Conservation (phyloP, 2,329 filamentous ascomycete species). For the Purpureocillium takamizusanense region DNA sequence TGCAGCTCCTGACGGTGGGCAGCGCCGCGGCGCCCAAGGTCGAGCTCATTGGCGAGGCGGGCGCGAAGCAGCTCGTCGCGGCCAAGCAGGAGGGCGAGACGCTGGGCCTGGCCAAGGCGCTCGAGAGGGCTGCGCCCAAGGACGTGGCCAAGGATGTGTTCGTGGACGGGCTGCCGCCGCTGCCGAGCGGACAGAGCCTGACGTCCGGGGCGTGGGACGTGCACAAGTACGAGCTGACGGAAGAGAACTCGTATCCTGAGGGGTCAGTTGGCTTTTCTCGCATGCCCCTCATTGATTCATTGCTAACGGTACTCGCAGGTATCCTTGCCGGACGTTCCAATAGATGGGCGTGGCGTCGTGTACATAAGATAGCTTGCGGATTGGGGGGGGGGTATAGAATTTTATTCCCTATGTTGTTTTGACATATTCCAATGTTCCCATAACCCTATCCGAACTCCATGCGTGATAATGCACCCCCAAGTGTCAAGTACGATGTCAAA, state of each 20-base stretch:
- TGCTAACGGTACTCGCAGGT: constrained; percentile 34
- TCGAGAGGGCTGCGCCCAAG: constrained; percentile 44
- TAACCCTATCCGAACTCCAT: neutral
- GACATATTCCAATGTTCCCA: neutral
- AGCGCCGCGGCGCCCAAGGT: constrained; percentile 74
- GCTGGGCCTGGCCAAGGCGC: constrained; percentile 58
- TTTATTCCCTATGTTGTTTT: constrained; percentile 12
- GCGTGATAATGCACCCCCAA: too few relatives aligned
- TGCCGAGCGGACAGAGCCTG: constrained; percentile 61
- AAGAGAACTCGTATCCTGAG: constrained; percentile 62
- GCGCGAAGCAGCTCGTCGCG: constrained; percentile 59
- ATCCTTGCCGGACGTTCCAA: constrained; percentile 56
- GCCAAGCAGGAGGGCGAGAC: constrained; percentile 67
- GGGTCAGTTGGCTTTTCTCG: constrained; percentile 41
- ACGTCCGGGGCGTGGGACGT: constrained; percentile 49
- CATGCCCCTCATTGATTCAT: neutral
- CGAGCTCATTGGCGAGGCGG: constrained; percentile 60
- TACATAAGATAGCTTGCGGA: constrained; percentile 16
- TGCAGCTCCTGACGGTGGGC: constrained; percentile 75
- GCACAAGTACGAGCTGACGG: constrained; percentile 56
- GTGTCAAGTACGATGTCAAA: neutral
- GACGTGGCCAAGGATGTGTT: constrained; percentile 59
- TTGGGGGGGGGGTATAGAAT: constrained; percentile 17
- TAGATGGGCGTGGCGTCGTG: constrained; percentile 22
- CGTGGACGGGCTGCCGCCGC: constrained; percentile 74